Conservation (phyloP, 2,329 filamentous ascomycete genomes). For the Ilyonectria robusta region DNA sequence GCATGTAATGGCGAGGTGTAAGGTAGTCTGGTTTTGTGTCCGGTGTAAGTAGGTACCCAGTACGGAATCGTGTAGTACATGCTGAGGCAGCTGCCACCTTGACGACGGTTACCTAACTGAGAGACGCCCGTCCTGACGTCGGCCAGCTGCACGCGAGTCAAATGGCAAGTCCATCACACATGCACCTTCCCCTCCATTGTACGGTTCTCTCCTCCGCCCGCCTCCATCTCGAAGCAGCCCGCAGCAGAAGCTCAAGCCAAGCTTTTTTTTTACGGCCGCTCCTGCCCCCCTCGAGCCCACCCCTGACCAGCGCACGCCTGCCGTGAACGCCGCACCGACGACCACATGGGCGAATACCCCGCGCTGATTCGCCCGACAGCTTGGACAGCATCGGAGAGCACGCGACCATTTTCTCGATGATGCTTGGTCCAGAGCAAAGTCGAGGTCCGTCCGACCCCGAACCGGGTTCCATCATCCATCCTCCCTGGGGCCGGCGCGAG, state of each 20-base stretch:
- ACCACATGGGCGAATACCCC: constrained; percentile 54
- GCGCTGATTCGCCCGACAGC: constrained; percentile 53
- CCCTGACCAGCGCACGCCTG: constrained; percentile 36
- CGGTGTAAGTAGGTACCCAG: not conserved
- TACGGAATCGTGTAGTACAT: not conserved
- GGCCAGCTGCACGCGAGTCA: constrained; percentile 7
- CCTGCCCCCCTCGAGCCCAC: constrained; percentile 28
- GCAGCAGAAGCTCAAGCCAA: constrained; percentile 33
- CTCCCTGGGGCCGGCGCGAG: constrained; percentile 20
- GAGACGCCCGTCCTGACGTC: not conserved
- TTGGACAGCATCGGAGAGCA: constrained; percentile 55
- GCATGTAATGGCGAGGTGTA: not conserved
- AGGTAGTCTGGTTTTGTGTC: not conserved
- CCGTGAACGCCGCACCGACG: constrained; percentile 39
- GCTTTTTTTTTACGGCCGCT: constrained; percentile 30
- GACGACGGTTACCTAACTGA: not conserved
- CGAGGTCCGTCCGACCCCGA: constrained; percentile 1
- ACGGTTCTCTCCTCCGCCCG: not conserved
- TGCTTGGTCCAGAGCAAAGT: constrained; percentile 57
- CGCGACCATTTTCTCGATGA: constrained; percentile 61
- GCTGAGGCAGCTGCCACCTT: not conserved
- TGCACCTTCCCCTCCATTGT: not conserved
- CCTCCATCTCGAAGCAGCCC: constrained; percentile 1
- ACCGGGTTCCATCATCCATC: constrained; percentile 24
- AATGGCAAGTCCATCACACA: not conserved